Evolutionary conservation across 1,284 basidiomycete genomes (phyloP), one percentile per base, ranked within the genome.

Genomic region (Somion occarium): DNA sequence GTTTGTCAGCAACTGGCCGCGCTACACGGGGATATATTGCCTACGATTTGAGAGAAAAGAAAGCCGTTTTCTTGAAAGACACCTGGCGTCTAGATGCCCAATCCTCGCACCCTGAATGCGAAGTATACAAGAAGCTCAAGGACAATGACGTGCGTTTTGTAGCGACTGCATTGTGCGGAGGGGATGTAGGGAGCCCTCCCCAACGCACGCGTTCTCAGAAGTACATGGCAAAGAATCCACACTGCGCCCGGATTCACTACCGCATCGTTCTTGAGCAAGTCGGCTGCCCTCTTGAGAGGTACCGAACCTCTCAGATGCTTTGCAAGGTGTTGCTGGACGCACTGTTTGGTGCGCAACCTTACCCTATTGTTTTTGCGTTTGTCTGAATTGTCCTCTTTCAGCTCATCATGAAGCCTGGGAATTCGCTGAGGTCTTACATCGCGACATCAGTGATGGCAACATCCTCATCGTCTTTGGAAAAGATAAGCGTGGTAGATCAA

Each of bases 231-330:
- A n/a, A n/a, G 5, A 24, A 22, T 38, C 18, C 18, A 12, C 19
- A 9, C 22, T 12, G 18, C 5, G 5, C 5, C n/a, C n/a, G 5
- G 18, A 20, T 38, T 27, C 46, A 47, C 46, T 27, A 47, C 22
- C 46, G 46, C 24, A 5, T 47, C 15, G 46, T 47, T 22, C n/a
- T 37, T 13, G 22, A 47, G 27, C 26, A 47, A 22, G 30, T 47
- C 24, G 46, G 25, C 9, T 30, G 46, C 15, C 46, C 46, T 12
- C 46, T 47, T 11, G 24, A 38, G 13, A 30, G 38, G 15, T 47
- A 47, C n/a, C n/a, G n/a, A n/a, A n/a, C n/a, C n/a, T n/a, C n/a
- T n/a, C n/a, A n/a, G n/a, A n/a, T n/a, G n/a, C n/a, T n/a, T n/a
- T n/a, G n/a, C n/a, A n/a, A n/a, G n/a, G n/a, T n/a, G n/a, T n/a